Evolutionary conservation across 306 rosid genomes (phyloP).

Genomic region (Myrica gale): DNA sequence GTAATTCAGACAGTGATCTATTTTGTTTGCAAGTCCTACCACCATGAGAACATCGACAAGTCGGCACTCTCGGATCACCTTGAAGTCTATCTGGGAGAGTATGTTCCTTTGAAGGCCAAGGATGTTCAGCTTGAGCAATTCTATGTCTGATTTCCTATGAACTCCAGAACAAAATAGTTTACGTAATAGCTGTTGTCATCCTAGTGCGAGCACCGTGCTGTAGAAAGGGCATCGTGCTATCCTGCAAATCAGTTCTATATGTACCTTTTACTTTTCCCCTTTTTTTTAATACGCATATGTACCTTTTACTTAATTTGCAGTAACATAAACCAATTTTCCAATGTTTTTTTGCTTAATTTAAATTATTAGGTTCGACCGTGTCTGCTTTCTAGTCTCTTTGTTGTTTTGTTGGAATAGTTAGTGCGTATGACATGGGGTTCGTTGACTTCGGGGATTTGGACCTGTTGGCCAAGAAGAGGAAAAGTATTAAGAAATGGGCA

Average conservation of each 20-base stretch:
- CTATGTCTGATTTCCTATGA: constrained; percentile 25
- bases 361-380: too few species aligned
- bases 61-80: constrained; percentile 70
- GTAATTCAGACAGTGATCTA: constrained; percentile 68
- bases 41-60: constrained; percentile 75
- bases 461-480: neutral
- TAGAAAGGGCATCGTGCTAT: too few species aligned
- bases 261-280: too few species aligned
- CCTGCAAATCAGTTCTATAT: too few species aligned
- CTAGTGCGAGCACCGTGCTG: too few species aligned
- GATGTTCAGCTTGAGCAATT: constrained; percentile 68
- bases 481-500: neutral
- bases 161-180: too few species aligned
- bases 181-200: too few species aligned
- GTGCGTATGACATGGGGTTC: neutral
- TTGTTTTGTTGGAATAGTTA: neutral
- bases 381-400: neutral
- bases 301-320: too few species aligned
- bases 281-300: neutral
- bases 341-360: too few species aligned
- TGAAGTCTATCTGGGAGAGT: constrained; percentile 59
- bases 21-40: constrained; percentile 82
- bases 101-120: constrained; percentile 57
- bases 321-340: too few species aligned
- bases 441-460: neutral